Evolutionary conservation across 345 rosid genomes (phyloP), one percentile per base, ranked within the genome.

Genomic region (Psidium friedrichsthalianum): DNA sequence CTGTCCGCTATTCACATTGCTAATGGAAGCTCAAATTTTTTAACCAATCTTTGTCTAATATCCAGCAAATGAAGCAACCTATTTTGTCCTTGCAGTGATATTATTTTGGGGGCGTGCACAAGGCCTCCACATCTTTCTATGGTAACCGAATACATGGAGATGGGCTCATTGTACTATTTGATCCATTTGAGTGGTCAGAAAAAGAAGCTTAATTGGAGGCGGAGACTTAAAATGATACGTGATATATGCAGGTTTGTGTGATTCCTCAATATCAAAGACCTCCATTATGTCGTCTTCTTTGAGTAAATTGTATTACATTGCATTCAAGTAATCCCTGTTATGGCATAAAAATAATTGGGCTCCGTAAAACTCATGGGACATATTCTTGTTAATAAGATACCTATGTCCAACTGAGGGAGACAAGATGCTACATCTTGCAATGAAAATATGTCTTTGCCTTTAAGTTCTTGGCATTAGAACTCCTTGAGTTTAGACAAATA

Each of bases 121-220:
- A 94, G 87, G 87, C 99, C 99, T 85, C 99, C 99, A 16, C 93
- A 89, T 69, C 93, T 98, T 86, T 98, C 99, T 82, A 91, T 98
- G 95, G 91, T 98, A 87, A 98, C 99, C 6, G 99, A 98, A 89
- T 98, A 96, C 90, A 96, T 98, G 99, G 99, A 98, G 90, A 92
- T 93, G 97, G 98, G 99, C 80, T 96, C 99, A 47, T 88, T 96
- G 89, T 95, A 94, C 87, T 88, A 91, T 92, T 90, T 96, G 90
- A 96, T 98, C 87, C 99, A 95, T 89, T 86, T 88, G 85, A 96
- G 98, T 87, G 96, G 98, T 86, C 99, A 95, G 88, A 98, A 96
- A 88, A 98, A 93, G 89, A 94, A 90, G 91, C 93, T 95, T 87
- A 96, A 90, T 89, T 94, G 99, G 99, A 91, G 96, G 57, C 92